Conservation (phyloP, 2,329 filamentous ascomycete genomes). For the Chaetomiaceae sp. region DNA sequence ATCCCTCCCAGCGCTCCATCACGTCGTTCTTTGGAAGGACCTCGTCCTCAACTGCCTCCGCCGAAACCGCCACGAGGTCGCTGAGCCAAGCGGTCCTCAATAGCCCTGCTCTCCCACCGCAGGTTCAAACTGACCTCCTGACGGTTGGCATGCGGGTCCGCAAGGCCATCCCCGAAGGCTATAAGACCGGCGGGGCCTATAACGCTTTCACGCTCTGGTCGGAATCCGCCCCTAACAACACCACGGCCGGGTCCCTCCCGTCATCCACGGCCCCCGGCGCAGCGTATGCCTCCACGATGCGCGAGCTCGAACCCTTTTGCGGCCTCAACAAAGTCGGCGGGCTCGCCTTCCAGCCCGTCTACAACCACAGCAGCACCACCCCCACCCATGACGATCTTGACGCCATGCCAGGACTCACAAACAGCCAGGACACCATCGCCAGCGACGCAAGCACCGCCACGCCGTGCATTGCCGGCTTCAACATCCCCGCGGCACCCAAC, state of each 20-base stretch:
- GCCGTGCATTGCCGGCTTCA: no score
- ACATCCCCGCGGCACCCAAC: background rate
- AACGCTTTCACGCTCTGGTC: constrained; percentile 51
- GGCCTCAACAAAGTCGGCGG: constrained; percentile 74
- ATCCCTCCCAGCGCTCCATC: constrained; percentile 58
- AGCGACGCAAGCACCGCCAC: constrained; percentile 43
- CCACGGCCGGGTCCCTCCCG: constrained; percentile 1
- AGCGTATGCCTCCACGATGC: constrained; percentile 27
- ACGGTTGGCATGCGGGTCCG: constrained; percentile 91
- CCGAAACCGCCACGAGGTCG: constrained; percentile 34
- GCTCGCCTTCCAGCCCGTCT: constrained; percentile 52
- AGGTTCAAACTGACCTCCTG: constrained; percentile 76
- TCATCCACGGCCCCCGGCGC: constrained; percentile 12
- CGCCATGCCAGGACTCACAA: constrained; percentile 41
- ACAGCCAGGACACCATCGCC: constrained; percentile 50
- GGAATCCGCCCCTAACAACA: constrained; percentile 30
- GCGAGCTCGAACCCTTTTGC: constrained; percentile 75
- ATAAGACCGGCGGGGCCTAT: constrained; percentile 65
- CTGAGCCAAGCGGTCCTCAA: constrained; percentile 27
- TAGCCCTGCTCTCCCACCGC: constrained; percentile 52
- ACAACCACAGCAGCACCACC: constrained; percentile 26
- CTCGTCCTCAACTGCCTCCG: constrained; percentile 21
- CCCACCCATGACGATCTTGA: constrained; percentile 23
- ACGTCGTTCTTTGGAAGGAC: constrained; percentile 54
- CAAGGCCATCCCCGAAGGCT: constrained; percentile 89